Base-by-base conservation (phyloP, 2,329 filamentous ascomycete species). In the Venturia carpophila region DNA sequence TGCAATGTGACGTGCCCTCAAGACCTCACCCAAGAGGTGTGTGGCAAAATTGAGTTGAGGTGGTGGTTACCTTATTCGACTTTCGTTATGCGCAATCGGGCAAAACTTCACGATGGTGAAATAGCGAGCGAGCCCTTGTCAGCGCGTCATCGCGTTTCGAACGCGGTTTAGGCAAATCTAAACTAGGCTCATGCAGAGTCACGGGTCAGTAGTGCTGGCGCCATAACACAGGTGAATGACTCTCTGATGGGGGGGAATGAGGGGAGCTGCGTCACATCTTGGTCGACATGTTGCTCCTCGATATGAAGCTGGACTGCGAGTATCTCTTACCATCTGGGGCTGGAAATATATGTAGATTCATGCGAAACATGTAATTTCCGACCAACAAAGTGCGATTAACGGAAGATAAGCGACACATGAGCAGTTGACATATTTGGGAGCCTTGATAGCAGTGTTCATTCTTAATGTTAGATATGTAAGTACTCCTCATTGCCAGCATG, bases 401-500 rank as follows among this genome's bases (percentile, higher is more conserved):
- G n/a, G n/a, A n/a, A n/a, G n/a, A n/a, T n/a, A 24, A 10, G 45
- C 5, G 7, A 19, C 7, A 19, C n/a, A 21, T 21, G 24, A 41
- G 49, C n/a, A 34, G 19, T n/a, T 13, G n/a, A 13, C 27, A 11
- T 19, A 37, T 37, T 56, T 9, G 27, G 15, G 19, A n/a, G 27
- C 30, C 27, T 34, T 24, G 5, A 37, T n/a, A 27, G 30, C 30
- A n/a, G 3, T 34, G 17, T 37, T 58, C 30, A 37, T 58, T 58
- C 27, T 37, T 39, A 34, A n/a, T 58, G 30, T 27, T 37, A 58
- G 13, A 11, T 58, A 37, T 58, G 15, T 58, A 58, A 58, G 4
- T 21, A n/a, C 45, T 15, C 19, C 52, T 37, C 52, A 58, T 58
- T 30, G 17, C 52, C 52, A 37, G 52, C 52, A 58, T 58, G 52